phyloP scores from a whole-genome alignment of 2,329 filamentous ascomycete genomes.

The Fusarium begoniae region DNA sequence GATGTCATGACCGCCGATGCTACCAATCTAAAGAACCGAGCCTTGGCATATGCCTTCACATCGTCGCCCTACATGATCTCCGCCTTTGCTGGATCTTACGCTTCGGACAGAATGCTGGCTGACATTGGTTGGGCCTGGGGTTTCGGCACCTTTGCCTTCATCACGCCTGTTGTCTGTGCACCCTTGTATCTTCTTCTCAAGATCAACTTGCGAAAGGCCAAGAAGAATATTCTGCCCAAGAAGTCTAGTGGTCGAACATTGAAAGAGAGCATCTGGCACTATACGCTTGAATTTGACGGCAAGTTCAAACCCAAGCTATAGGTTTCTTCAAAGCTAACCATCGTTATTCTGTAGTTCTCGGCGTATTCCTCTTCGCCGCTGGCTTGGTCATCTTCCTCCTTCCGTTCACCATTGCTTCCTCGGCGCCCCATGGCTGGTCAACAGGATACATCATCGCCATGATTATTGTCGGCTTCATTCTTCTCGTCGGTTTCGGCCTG shows the following conservation, averaged over 20 bases:
- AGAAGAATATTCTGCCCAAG: conserved; percentile 52
- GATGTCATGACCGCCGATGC: conserved; percentile 17
- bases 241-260: conserved; percentile 55
- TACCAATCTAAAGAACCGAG: conserved; percentile 11
- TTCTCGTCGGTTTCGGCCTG: conserved; percentile 62
- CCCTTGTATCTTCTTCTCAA: conserved; percentile 65
- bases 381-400: conserved; percentile 70
- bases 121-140: conserved; percentile 50
- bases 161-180: conserved; percentile 60
- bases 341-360: conserved; percentile 48
- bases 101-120: conserved; percentile 42
- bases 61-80: conserved; percentile 58
- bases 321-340: accelerated
- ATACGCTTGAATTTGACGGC: conserved; percentile 67
- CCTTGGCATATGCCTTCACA: conserved; percentile 49
- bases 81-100: conserved; percentile 50
- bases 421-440: conserved; percentile 60
- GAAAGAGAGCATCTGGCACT: conserved; percentile 58
- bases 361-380: conserved; percentile 64
- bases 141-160: conserved; percentile 70
- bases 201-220: conserved; percentile 64
- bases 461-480: conserved; percentile 67
- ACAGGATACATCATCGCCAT: conserved; percentile 66
- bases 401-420: conserved; percentile 66
- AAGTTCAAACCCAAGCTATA: neutral